Evolutionary conservation across 768 basidiomycete genomes (phyloP), one percentile per base, ranked within the genome.

Genomic region (Agaricus blazei): DNA sequence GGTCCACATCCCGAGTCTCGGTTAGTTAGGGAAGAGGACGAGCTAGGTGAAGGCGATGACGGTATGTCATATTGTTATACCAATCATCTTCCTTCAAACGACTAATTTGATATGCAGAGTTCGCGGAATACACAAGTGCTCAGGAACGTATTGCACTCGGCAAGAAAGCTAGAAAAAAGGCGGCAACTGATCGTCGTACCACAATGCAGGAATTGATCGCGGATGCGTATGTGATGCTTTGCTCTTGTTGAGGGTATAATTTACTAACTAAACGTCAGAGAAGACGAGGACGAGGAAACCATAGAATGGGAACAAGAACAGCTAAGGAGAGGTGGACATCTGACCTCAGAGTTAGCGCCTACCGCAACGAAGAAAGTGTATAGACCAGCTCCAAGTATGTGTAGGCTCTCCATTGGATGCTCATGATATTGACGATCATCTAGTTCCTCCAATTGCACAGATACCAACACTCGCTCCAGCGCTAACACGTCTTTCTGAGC

Each of bases 1-100:
- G 90, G 90, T 0, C 91, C 91, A 6, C 90, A 93, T 73, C 92
- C 91, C 6, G 87, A 87, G 61, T 92, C 90, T 65, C 80, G 92
- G 8, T 70, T 94, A 27, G 65, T 89, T 70, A 75, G 92, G 48
- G 92, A 94, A 68, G 92, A 94, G 40, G 92, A 94, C 67, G 90
- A 94, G 59, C 66, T 90, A 1, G 92, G 92, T 9, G 90, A 93
- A 65, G 90, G 85, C 2, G 92, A 93, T 38, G 92, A 94, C 59
- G 92, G 92, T 91, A 62, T 41, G 80, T 66, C 19, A 54, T 23
- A 27, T n/a, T 29, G 9, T 24, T 27, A 19, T 34, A 29, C 19
- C 4, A 45, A 28, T 8, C 19, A 49, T 23, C 15, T 12, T 44
- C 34, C n/a, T 31, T 34, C 19, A 29, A 48, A 8, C 44, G 36